Conservation (phyloP, 306 rosid species). For the Cucumis melo region DNA sequence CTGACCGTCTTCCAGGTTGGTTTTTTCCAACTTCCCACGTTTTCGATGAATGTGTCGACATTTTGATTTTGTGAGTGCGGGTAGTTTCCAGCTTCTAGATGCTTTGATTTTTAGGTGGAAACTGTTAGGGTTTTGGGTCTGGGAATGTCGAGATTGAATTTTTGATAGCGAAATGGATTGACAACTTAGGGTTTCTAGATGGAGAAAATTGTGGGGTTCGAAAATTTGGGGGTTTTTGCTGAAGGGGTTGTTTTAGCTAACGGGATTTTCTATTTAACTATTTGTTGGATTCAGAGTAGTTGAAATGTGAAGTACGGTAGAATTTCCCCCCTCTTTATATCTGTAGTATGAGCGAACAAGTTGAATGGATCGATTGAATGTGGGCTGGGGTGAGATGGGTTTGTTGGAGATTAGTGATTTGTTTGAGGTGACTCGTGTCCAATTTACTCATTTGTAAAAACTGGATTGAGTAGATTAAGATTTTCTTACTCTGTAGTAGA, state of each 20-base stretch:
- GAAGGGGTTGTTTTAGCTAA: neutral
- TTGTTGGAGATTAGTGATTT: neutral
- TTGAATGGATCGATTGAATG: neutral
- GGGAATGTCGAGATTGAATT: neutral
- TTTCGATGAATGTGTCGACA: neutral
- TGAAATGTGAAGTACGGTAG: neutral
- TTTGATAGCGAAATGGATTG: neutral
- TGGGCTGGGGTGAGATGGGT: neutral
- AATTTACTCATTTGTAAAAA: neutral
- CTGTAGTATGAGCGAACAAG: neutral
- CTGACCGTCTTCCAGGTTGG: conserved; percentile 81
- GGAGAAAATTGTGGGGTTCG: neutral
- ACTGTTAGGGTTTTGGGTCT: conserved; percentile 46
- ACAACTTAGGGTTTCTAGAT: neutral
- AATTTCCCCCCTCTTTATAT: neutral
- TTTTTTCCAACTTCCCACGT: neutral
- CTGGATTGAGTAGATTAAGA: neutral
- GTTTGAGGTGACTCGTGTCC: neutral
- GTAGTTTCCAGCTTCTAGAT: neutral
- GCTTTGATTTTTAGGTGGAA: neutral
- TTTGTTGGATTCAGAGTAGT: neutral
- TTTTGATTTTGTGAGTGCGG: neutral
- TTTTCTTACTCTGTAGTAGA: neutral
- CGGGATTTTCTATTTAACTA: neutral
- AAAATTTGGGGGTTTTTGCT: neutral